phyloP scores from a whole-genome alignment of 148 eudicot genomes.

The Polygonum maritimum region DNA sequence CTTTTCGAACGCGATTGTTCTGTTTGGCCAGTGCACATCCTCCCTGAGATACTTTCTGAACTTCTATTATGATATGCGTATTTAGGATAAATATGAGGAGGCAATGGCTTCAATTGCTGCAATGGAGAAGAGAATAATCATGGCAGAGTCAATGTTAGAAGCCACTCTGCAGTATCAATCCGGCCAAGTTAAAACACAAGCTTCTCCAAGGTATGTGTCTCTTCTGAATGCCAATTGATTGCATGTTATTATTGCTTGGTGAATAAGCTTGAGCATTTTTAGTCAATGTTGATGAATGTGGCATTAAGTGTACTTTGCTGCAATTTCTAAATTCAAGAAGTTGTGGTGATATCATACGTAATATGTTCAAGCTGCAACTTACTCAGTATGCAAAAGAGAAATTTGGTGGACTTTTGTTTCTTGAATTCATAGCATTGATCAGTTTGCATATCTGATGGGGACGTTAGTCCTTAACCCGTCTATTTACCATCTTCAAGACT shows the following conservation, averaged over 20 bases:
- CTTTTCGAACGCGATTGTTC: too few species aligned
- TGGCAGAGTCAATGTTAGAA: slow-evolving; percentile 99
- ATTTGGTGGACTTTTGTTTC: not conserved
- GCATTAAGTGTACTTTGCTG: not conserved
- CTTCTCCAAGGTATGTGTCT: slow-evolving; percentile 71
- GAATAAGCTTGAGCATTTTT: not conserved
- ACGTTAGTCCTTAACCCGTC: not conserved
- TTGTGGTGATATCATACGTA: not conserved
- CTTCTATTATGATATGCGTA: not conserved
- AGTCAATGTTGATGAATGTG: not conserved
- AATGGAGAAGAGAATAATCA: slow-evolving; percentile 91
- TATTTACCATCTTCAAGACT: too few species aligned
- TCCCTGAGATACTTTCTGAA: not conserved
- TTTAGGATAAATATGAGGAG: slow-evolving; percentile 85
- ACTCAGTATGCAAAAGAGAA: not conserved
- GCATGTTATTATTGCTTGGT: not conserved
- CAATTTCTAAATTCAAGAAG: not conserved
- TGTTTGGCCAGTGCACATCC: not conserved
- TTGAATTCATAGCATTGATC: not conserved
- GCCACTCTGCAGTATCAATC: slow-evolving; percentile 99
- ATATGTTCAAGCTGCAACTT: not conserved
- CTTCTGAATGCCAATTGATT: not conserved
- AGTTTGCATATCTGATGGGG: not conserved
- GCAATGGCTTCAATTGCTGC: slow-evolving; percentile 53
- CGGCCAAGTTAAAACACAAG: slow-evolving; percentile 68